Evolutionary conservation across 169 alveolate species (phyloP).

Genomic region (Cardiosporidium cionae): DNA sequence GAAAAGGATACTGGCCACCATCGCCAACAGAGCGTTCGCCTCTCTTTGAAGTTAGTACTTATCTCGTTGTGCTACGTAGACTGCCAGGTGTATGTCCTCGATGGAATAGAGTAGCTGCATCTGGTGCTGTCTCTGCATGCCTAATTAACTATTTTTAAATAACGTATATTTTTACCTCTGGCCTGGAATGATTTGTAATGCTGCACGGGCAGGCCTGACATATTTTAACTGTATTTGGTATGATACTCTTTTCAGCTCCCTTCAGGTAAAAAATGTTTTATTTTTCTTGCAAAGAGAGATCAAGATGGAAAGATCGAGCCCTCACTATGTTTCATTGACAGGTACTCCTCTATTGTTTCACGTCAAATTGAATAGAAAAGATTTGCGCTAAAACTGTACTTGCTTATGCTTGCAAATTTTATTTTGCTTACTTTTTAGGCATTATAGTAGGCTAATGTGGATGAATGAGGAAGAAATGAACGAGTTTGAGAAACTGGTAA

Average conservation of each 20-base stretch:
- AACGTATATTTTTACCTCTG: no score
- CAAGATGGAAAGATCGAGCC: conserved; percentile 39
- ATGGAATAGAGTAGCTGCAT: no score
- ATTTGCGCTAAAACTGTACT: not conserved
- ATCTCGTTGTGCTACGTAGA: no score
- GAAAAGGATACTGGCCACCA: no score
- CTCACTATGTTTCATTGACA: conserved; percentile 32
- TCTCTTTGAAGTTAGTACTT: no score
- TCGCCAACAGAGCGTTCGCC: no score
- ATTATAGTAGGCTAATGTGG: conserved; percentile 30
- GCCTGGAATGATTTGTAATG: no score
- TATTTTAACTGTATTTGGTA: no score
- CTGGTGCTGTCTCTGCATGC: no score
- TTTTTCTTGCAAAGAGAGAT: conserved; percentile 31
- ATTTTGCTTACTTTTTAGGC: not conserved
- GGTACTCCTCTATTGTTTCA: not conserved
- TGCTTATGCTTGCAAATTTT: not conserved
- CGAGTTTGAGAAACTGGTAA: conserved; percentile 33
- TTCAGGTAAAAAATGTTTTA: conserved; percentile 34
- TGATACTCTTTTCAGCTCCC: conserved; percentile 37
- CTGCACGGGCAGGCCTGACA: no score
- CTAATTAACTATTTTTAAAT: no score
- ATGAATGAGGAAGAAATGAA: conserved; percentile 24
- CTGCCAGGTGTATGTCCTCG: no score
- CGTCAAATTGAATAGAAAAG: not conserved